Base-by-base conservation (phyloP, 306 rosid species). In the Cicer judaicum region DNA sequence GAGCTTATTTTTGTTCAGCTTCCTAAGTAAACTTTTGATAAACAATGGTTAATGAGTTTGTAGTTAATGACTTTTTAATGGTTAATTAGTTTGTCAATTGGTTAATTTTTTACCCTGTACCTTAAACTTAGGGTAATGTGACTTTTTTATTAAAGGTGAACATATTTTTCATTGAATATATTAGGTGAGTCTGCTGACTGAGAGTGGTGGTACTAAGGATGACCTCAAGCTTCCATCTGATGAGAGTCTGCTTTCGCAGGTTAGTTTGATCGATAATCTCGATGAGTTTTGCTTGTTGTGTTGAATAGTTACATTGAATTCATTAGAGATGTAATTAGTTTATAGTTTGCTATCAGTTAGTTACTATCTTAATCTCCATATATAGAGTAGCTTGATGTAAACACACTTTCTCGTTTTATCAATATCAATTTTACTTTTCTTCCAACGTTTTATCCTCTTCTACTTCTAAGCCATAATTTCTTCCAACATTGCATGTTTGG, bases 141-240 rank as follows among this genome's bases (percentile, higher is more conserved):
- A 9, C 16, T 50, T 6, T 55, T 12, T 42, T 41, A 67, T 64
- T 57, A 11, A 66, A 38, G 14, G 60, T 50, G 49, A 43, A 21
- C 7, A 5, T 77, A 15, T 73, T 59, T 82, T 49, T 14, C 38
- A 56, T 54, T 70, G 18, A 67, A 44, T 48, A 11, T 77, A 72
- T 41, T 82, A 93, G 98, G 93, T 93, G 89, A 93, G 98, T 81
- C 85, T 93, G 82, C 88, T 93, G 85, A 93, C 97, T 50, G 98
- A 93, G n/a, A 83, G 46, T 80, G 98, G 98, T 15, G 86, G 74
- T 70, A 93, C 98, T 18, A 93, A 93, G 88, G 97, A 93, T 88
- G 98, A 91, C 83, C 96, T 93, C 56, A 89, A 79, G 83, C 98
- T 93, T 82, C 98, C 98, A 77, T 81, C 92, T 82, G 97, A 93